Conservation (phyloP, 1,284 basidiomycete genomes). For the Ustilago esculenta region DNA sequence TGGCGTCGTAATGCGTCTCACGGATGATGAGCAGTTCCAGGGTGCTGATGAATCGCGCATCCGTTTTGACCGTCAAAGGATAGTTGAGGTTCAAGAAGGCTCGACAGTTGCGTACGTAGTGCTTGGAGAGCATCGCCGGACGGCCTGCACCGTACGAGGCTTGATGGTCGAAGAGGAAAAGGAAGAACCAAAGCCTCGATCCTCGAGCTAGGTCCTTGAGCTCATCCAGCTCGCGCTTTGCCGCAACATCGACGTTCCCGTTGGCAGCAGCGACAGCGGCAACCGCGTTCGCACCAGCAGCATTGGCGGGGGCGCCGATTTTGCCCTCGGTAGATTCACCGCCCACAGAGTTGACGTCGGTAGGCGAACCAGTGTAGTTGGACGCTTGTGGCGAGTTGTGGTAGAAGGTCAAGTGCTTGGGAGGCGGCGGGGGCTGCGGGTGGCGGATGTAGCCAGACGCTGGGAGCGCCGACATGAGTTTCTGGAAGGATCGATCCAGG, state of each 20-base stretch:
- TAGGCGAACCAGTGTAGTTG: constrained; percentile 68
- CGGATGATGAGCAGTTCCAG: constrained; percentile 86
- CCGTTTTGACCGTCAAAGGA: constrained; percentile 83
- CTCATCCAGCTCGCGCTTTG: constrained; percentile 33
- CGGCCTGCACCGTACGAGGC: constrained; percentile 91
- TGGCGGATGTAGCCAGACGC: constrained; percentile 23
- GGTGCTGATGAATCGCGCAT: constrained; percentile 83
- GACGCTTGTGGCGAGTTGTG: constrained; percentile 73
- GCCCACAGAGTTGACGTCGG: constrained; percentile 27
- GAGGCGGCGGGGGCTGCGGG: constrained; percentile 19
- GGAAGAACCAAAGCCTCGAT: constrained; percentile 89
- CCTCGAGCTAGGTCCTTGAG: constrained; percentile 38
- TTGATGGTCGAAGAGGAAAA: constrained; percentile 85
- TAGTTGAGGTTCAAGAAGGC: constrained; percentile 82
- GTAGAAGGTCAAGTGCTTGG: constrained; percentile 45
- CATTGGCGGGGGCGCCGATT: constrained; percentile 4
- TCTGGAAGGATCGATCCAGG: constrained; percentile 86
- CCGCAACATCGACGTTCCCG: constrained; percentile 16
- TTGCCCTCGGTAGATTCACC: constrained; percentile 29
- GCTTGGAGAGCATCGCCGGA: constrained; percentile 81
- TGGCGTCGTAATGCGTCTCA: constrained; percentile 85
- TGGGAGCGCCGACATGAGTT: constrained; percentile 71
- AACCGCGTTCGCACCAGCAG: constrained; percentile 19
- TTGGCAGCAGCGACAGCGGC: constrained; percentile 18
- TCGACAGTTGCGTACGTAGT: constrained; percentile 84